Conservation (phyloP, 805 yeast genomes). For the Spathaspora passalidarum region DNA sequence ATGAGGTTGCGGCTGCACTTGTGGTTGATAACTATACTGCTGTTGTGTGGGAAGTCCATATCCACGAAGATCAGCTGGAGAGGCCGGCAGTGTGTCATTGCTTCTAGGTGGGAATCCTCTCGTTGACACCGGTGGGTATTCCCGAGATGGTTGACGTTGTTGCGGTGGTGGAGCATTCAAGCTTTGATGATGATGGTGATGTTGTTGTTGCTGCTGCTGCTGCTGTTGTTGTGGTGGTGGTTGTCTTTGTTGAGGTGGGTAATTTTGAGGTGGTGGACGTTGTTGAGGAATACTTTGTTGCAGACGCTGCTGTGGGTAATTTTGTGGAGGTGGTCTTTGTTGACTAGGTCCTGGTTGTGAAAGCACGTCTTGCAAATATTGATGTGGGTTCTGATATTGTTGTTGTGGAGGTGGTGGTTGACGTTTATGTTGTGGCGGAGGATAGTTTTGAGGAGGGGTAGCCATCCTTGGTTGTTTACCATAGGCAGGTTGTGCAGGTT, state of each 20-base stretch:
- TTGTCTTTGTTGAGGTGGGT: too few relatives aligned
- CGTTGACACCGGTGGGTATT: too few relatives aligned
- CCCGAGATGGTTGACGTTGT: too few relatives aligned
- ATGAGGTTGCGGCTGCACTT: slow-evolving; percentile 2
- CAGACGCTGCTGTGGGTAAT: slow-evolving; percentile 2
- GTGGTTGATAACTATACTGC: slow-evolving; percentile 10
- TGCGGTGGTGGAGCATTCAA: too few relatives aligned
- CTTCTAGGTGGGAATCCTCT: too few relatives aligned
- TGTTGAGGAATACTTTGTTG: not conserved
- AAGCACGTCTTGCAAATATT: not conserved
- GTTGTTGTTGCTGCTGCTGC: not conserved
- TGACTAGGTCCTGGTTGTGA: not conserved
- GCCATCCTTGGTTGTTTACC: too few relatives aligned
- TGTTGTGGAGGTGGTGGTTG: slow-evolving; percentile 1
- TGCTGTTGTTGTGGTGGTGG: too few relatives aligned
- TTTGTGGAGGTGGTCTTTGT: slow-evolving; percentile 3
- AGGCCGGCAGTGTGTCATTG: too few relatives aligned
- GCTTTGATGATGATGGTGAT: too few relatives aligned
- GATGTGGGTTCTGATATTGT: not conserved
- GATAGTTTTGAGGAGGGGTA: slow-evolving; percentile 12
- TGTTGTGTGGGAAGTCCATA: slow-evolving; percentile 6
- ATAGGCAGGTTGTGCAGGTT: slow-evolving; percentile 11
- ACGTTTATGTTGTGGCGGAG: slow-evolving; percentile 10
- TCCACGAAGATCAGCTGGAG: slow-evolving; percentile 8
- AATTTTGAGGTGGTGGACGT: not conserved